phyloP scores from a whole-genome alignment of 2,329 filamentous ascomycete species.

The Paecilomyces sp. region DNA sequence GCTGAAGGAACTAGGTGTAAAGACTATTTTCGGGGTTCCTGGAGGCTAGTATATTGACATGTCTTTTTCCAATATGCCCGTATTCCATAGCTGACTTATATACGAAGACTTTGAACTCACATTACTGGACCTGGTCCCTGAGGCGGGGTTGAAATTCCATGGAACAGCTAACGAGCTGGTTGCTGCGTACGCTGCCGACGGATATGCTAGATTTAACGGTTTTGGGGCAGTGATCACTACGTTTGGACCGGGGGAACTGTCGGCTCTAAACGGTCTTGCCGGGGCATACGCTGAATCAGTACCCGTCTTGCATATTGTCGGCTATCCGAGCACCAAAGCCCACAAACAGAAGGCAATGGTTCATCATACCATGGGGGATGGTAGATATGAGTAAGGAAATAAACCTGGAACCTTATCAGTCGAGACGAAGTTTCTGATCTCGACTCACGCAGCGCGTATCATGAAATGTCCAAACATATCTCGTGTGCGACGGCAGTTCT shows the following conservation, averaged over 20 bases:
- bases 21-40: slow-evolving; percentile 4
- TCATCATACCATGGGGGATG: slow-evolving; percentile 19
- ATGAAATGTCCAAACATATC: slow-evolving; percentile 18
- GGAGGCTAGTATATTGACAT: background rate
- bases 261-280: slow-evolving; percentile 11
- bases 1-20: slow-evolving; percentile 3
- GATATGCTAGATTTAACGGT: slow-evolving; percentile 10
- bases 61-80: background rate
- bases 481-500: slow-evolving; percentile 15
- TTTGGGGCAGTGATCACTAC: slow-evolving; percentile 12
- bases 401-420: background rate
- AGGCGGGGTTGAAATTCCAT: slow-evolving; percentile 10
- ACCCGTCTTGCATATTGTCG: slow-evolving; percentile 13
- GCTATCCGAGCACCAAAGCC: slow-evolving; percentile 14
- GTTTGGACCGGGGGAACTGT: slow-evolving; percentile 12
- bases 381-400: slow-evolving; percentile 10
- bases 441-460: slow-evolving; percentile 9
- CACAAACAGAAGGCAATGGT: slow-evolving; percentile 12
- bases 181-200: slow-evolving; percentile 11
- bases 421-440: background rate
- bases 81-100: background rate
- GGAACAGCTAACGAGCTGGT: slow-evolving; percentile 13
- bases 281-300: slow-evolving; percentile 12
- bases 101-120: slow-evolving; percentile 5
- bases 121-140: slow-evolving; percentile 11